Evolutionary conservation across 257 asterid genomes (phyloP), one percentile per base, ranked within the genome.

Genomic region (Haberlea rhodopensis): DNA sequence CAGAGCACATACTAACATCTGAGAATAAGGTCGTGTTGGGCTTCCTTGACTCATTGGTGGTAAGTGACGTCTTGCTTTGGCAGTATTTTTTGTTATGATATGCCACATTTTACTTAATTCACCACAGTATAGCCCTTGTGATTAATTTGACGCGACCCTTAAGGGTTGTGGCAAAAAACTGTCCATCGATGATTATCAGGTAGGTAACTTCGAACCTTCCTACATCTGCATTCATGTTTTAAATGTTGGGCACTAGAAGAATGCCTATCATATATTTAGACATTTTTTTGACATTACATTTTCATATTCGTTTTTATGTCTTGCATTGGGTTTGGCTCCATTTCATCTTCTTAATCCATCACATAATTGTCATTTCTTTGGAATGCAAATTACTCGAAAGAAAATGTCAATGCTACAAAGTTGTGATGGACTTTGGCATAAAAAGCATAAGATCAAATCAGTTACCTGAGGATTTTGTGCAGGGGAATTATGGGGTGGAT

Each of bases 11-110:
- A 72, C 79, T 94, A 76, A 80, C 82, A 4, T 76, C 84, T 54
- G 91, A 80, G 78, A 54, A 67, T 26, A 84, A 76, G 71, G 75
- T 92, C 46, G 91, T 87, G 70, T 67, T 92, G 87, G 99, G 86
- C 60, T 87, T 85, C 75, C 77, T 92, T 37, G 82, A 87, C 72
- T 68, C 85, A 24, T 76, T 92, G 76, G 89, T 76, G 87, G 99
- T 89, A 84, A 58, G 89, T 32, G 24, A 43, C 29, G 62, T 37
- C 57, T 57, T 63, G 23, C 57, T 62, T 69, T 49, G 37, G 62
- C 54, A 21, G 66, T 61, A 20, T 37, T 53, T 22, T 57, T 63
- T 16, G 28, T 57, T 24, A 57, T 57, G 51, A 8, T 15, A 20
- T 15, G 20, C 51, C 51, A 4, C 8, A 43, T 43, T 43, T 43